Conservation (phyloP, 148 eudicot genomes). For the Fallopia convolvulus region DNA sequence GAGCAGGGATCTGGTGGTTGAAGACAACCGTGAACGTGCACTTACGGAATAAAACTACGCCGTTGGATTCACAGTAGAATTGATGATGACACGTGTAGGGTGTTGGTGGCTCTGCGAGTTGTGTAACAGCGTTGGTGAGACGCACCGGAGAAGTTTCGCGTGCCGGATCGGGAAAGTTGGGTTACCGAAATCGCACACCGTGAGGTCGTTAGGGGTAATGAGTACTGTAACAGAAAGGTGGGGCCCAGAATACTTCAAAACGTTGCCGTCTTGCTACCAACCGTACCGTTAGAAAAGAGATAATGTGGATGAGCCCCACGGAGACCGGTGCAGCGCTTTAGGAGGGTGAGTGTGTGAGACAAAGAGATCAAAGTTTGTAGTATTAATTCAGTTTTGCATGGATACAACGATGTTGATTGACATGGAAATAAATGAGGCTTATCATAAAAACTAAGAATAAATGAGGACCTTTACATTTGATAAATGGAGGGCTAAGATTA, state of each 20-base stretch:
- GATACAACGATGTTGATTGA: no score
- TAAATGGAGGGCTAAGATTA: no score
- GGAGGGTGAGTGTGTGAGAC: background rate
- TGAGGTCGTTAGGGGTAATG: slow-evolving; percentile 7
- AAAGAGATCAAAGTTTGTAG: background rate
- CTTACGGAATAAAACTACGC: background rate
- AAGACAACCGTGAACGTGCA: background rate
- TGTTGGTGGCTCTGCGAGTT: slow-evolving; percentile 12
- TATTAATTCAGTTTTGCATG: background rate
- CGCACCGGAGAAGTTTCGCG: slow-evolving; percentile 1
- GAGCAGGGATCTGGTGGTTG: background rate
- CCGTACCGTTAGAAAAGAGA: slow-evolving; percentile 8
- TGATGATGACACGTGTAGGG: background rate
- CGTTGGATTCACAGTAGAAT: background rate
- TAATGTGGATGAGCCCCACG: background rate
- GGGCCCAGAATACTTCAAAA: background rate
- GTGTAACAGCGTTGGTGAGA: background rate
- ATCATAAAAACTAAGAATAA: no score
- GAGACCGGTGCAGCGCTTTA: background rate
- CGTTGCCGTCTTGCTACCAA: slow-evolving; percentile 10
- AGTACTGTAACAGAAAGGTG: slow-evolving; percentile 4
- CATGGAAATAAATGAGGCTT: no score
- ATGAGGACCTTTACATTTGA: no score
- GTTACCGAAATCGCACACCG: background rate
- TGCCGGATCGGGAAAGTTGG: slow-evolving; percentile 9